Percentiles rank a stretch among this genome's conserved stretches.
Evolutionary conservation across 805 yeast species (phyloP).

Genomic region (Ascoidea asiatica): DNA sequence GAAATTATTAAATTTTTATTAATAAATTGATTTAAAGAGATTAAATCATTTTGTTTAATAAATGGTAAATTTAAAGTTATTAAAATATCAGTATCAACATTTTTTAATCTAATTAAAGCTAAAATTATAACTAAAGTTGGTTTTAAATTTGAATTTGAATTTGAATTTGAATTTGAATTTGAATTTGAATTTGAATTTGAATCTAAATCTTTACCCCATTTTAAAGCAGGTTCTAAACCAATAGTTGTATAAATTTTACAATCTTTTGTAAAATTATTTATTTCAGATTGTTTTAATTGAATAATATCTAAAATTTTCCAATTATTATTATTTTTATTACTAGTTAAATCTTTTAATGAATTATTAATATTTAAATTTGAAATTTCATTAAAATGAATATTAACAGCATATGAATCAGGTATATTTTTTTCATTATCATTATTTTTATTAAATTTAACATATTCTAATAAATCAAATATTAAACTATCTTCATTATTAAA

Average conservation of each 20-base stretch:
- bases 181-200: constrained; percentile 11
- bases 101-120: constrained; percentile 40
- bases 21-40: constrained; percentile 11
- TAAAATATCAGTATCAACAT: constrained; percentile 45
- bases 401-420: constrained; percentile 25
- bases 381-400: constrained; percentile 44
- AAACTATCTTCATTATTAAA: constrained; percentile 17
- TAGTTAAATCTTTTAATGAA: no score
- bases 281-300: constrained; percentile 6
- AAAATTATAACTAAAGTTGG: constrained; percentile 34
- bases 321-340: constrained; percentile 22
- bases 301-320: constrained; percentile 20
- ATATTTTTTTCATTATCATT: constrained; percentile 27
- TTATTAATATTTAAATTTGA: no score
- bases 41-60: constrained; percentile 15
- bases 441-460: constrained; percentile 24
- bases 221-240: constrained; percentile 30
- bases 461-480: constrained; percentile 26
- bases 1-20: no score
- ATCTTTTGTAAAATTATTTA: neutral
- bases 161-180: constrained; percentile 6
- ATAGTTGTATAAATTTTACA: constrained; percentile 19
- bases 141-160: constrained; percentile 11
- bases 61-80: constrained; percentile 51
- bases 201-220: constrained; percentile 34